These are phyloP conservation scores for Angophora floribunda DNA, from an alignment of 345 rosid species.

Conservation along the genomic window DNA sequence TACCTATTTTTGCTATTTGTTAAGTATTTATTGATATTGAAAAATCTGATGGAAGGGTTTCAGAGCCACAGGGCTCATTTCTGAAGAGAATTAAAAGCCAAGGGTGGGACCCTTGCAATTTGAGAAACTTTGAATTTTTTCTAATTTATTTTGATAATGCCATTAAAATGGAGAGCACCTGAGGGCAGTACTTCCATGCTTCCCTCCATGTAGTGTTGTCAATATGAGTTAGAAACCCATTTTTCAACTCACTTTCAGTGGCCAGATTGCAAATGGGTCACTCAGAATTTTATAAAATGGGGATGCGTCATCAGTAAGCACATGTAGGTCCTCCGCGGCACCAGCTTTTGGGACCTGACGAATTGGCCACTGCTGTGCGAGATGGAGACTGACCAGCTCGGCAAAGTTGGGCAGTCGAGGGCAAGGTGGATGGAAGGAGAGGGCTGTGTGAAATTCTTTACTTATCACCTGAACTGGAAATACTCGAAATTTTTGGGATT, in stretches of 20 bases:
- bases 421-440: constrained; percentile 30
- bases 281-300: background rate
- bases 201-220: background rate
- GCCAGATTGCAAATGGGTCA: background rate
- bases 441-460: constrained; percentile 5
- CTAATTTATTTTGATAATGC: background rate
- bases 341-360: constrained; percentile 4
- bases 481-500: background rate
- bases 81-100: background rate
- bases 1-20: background rate
- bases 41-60: background rate
- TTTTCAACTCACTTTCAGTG: background rate
- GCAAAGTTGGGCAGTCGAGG: constrained; percentile 22
- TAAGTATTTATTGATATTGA: background rate
- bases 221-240: background rate
- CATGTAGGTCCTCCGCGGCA: constrained; percentile 43
- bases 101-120: background rate
- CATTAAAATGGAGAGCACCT: background rate
- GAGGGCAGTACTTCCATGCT: background rate
- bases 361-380: background rate
- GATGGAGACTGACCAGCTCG: constrained; percentile 28
- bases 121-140: background rate
- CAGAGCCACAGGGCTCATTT: background rate
- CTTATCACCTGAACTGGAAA: background rate
- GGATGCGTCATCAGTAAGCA: constrained; percentile 60